A percentile compares a stretch with the other conserved stretches of the same genome.
These are phyloP conservation scores for Fagopyrum tataricum DNA, from an alignment of 148 eudicot genomes.

Conservation along the genomic window DNA sequence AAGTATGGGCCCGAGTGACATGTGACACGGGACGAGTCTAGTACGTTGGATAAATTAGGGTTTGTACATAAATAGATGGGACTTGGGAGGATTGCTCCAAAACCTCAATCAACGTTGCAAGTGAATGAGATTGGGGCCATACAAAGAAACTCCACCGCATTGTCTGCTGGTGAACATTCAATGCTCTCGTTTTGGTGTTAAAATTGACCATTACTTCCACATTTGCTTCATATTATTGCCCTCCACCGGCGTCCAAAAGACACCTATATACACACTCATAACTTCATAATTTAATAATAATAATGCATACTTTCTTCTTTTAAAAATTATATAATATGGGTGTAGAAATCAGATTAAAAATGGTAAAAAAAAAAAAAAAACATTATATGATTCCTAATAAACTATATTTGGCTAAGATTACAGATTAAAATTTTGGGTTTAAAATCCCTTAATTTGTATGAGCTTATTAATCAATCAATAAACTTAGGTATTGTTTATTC, in stretches of 20 bases:
- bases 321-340: not conserved
- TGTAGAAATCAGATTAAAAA: too few relatives aligned
- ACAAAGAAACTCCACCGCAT: not conserved
- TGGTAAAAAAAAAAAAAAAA: too few relatives aligned
- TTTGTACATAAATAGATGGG: too few relatives aligned
- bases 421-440: too few relatives aligned
- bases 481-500: too few relatives aligned
- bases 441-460: too few relatives aligned
- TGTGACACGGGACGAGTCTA: too few relatives aligned
- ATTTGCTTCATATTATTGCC: not conserved
- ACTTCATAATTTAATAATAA: not conserved
- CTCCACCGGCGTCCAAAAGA: not conserved
- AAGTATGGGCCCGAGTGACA: too few relatives aligned
- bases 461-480: too few relatives aligned
- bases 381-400: too few relatives aligned
- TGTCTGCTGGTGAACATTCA: conserved; percentile 2
- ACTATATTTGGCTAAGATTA: too few relatives aligned
- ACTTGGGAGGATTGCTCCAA: not conserved
- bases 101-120: not conserved
- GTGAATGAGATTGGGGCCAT: not conserved
- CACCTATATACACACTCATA: not conserved
- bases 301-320: not conserved
- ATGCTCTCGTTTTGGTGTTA: not conserved
- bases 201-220: not conserved
- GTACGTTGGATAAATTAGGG: too few relatives aligned